phyloP scores from a whole-genome alignment of 2,329 filamentous ascomycete genomes.

The Hypoxylon rubiginosum region DNA sequence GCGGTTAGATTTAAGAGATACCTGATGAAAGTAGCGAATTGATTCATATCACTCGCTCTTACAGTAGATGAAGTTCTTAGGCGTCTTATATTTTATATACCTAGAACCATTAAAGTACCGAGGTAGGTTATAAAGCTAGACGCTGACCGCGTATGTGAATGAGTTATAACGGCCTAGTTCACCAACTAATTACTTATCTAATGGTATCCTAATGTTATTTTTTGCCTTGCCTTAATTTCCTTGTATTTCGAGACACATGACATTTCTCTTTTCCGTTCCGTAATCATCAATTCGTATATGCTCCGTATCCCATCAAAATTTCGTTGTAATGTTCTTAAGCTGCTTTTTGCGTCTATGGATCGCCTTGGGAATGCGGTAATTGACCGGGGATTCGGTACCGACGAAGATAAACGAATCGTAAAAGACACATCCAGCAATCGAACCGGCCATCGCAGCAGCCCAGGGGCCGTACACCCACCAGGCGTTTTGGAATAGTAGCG shows the following conservation, averaged over 20 bases:
- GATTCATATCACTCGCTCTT: too few species aligned
- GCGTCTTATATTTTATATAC: too few species aligned
- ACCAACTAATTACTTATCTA: neutral
- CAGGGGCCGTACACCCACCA: constrained; percentile 54
- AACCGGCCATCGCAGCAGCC: constrained; percentile 46
- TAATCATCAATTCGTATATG: neutral
- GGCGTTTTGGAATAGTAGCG: constrained; percentile 46
- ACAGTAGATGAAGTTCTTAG: too few species aligned
- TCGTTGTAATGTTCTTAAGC: neutral
- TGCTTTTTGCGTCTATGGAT: constrained; percentile 3
- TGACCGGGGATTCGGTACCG: constrained; percentile 47
- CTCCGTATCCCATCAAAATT: neutral
- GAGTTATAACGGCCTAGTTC: neutral
- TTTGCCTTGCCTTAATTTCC: neutral
- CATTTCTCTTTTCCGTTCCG: neutral
- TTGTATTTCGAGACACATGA: neutral
- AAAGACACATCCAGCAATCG: constrained; percentile 47
- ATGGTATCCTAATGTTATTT: neutral
- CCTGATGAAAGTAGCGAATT: too few species aligned
- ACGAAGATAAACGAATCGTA: constrained; percentile 52
- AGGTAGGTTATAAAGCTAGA: neutral
- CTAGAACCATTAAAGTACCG: too few species aligned
- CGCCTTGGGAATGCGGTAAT: constrained; percentile 40
- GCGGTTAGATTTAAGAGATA: too few species aligned
- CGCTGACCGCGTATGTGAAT: neutral